phyloP scores from a whole-genome alignment of 345 rosid species.

The Bretschneidera sinensis region DNA sequence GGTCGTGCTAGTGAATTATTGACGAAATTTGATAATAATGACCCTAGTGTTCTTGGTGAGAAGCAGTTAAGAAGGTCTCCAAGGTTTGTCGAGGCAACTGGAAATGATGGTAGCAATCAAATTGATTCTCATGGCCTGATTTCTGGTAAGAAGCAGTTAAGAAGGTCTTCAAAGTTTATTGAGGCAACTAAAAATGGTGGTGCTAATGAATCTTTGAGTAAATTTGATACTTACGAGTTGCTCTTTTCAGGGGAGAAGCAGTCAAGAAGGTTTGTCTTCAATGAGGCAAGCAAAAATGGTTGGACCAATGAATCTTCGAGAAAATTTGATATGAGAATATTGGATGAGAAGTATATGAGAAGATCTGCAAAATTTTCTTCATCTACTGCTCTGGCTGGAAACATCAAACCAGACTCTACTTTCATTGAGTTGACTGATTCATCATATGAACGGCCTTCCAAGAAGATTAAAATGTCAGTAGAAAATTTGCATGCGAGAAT shows the following conservation, averaged over 20 bases:
- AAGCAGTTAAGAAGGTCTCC: conserved; percentile 16
- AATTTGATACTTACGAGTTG: background rate
- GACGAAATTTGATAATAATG: conserved; percentile 15
- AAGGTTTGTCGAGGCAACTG: conserved; percentile 12
- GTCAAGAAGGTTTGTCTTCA: conserved; percentile 16
- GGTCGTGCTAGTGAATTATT: conserved; percentile 11
- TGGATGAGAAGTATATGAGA: conserved; percentile 17
- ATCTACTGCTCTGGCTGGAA: background rate
- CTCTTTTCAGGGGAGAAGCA: conserved; percentile 11
- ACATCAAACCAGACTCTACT: conserved; percentile 11
- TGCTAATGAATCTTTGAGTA: background rate
- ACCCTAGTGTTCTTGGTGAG: background rate
- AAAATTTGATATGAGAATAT: conserved; percentile 13
- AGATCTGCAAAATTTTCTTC: conserved; percentile 5
- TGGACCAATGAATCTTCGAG: conserved; percentile 3
- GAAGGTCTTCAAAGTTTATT: no score
- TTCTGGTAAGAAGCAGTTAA: no score
- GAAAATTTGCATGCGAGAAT: conserved; percentile 22
- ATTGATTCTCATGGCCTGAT: no score
- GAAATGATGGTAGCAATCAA: background rate
- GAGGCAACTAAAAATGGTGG: no score
- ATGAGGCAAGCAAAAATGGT: conserved; percentile 11
- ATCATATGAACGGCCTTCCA: conserved; percentile 27
- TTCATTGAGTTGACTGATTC: conserved; percentile 14
- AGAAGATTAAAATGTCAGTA: conserved; percentile 23